Percentiles rank a stretch among this genome's conserved stretches.
These are phyloP conservation scores for Plasmodiophora brassicae DNA, from an alignment of 208 protist genomes.

Conservation along the genomic window DNA sequence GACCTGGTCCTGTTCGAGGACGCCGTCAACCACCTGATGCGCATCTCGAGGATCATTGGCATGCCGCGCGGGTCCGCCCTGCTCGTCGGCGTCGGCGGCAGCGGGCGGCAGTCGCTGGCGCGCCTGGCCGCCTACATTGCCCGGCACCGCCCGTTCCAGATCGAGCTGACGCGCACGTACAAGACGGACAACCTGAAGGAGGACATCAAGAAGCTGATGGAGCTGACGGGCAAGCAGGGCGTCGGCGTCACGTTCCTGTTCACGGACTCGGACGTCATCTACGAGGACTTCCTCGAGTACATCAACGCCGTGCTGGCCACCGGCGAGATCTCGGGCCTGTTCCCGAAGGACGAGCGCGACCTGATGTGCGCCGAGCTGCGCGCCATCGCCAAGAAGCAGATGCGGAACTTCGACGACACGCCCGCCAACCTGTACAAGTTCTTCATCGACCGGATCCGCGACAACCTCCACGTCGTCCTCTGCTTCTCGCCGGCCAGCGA, in stretches of 20 bases:
- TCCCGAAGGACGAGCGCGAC: slow-evolving; percentile 91
- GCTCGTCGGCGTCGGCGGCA: slow-evolving; percentile 74
- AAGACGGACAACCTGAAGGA: slow-evolving; percentile 59
- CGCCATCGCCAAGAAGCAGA: slow-evolving; percentile 83
- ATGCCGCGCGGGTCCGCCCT: slow-evolving; percentile 66
- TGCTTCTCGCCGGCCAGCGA: slow-evolving; percentile 94
- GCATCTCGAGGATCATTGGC: slow-evolving; percentile 66
- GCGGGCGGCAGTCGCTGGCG: slow-evolving; percentile 69
- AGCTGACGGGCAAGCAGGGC: slow-evolving; percentile 53
- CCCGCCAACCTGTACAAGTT: slow-evolving; percentile 87
- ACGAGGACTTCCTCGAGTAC: slow-evolving; percentile 94
- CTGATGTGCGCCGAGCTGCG: slow-evolving; percentile 88
- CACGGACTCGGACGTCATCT: slow-evolving; percentile 94
- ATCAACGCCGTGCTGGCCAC: slow-evolving; percentile 85
- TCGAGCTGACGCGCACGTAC: slow-evolving; percentile 65
- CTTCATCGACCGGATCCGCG: slow-evolving; percentile 89
- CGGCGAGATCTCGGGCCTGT: slow-evolving; percentile 89
- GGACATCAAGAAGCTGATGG: slow-evolving; percentile 66
- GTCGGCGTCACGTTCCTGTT: slow-evolving; percentile 86
- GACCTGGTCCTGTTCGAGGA: slow-evolving; percentile 77
- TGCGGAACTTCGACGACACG: slow-evolving; percentile 79
- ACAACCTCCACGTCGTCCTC: slow-evolving; percentile 91
- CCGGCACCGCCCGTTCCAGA: slow-evolving; percentile 65
- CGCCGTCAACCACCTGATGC: slow-evolving; percentile 68
- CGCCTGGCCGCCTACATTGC: slow-evolving; percentile 67